Base-by-base conservation (phyloP, 495 filamentous ascomycete species). In the Aspergillus wentii region DNA sequence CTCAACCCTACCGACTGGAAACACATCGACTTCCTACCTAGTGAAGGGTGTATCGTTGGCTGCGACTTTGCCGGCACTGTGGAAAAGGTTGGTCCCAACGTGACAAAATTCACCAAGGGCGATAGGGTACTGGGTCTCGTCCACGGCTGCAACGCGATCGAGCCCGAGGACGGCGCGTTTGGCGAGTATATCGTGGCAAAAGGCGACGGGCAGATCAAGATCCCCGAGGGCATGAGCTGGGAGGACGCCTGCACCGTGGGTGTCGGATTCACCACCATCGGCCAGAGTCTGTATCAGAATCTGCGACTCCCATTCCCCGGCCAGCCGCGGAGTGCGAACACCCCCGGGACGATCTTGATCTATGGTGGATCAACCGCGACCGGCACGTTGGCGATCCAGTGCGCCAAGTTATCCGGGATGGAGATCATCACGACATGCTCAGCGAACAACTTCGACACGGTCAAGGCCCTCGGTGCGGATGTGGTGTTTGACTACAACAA, bases 1-100 rank as follows among this genome's bases (percentile, higher is more conserved):
- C 48, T 76, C 9, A 78, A 78, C 33, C 72, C 74, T 10, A 74
- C 67, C 5, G 74, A 72, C 57, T 72, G 66, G 60, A 78, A 78
- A 44, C 57, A 62, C 25, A 49, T 73, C n/a, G 61, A 64, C 28
- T 16, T 10, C 7, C 15, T 38, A 5, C 21, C 33, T 22, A 28
- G 41, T 2, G 21, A 32, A 0, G 58, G 57, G 17, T 30, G 48
- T 22, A 59, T 69, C 11, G 52, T 65, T 13, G 76, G 75, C 46
- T 68, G 70, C 44, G 74, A 80, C 48, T 75, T 65, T 52, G 52
- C 69, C 4, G 75, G 76, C 25, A 51, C 65, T 2, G 65, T 80
- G 35, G 66, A 68, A 23, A 52, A 61, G 30, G 58, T 79, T 33
- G 73, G 74, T 2, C 42, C 57, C 3, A 45, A 33, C 8, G 69